A percentile compares a stretch with the other conserved stretches of the same genome.
Evolutionary conservation across 1,139 yeast species (phyloP).

Genomic region (Suhomyces bribrorum): DNA sequence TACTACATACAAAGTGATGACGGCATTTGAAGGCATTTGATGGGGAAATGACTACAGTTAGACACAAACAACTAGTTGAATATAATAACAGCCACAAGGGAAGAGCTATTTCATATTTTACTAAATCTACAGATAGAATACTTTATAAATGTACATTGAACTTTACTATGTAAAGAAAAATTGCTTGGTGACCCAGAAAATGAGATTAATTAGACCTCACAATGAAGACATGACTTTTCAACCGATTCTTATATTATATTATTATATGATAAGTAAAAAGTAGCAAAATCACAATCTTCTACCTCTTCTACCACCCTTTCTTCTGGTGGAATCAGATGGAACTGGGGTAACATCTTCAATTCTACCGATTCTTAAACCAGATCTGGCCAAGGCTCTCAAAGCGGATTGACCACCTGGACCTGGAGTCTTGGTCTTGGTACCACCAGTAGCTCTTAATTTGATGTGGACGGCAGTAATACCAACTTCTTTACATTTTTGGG

Average conservation of each 20-base stretch:
- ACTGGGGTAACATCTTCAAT: slow-evolving; percentile 99
- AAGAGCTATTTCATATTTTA: no score
- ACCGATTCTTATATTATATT: slow-evolving; percentile 15
- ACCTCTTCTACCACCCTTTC: slow-evolving; percentile 99
- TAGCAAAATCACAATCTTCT: slow-evolving; percentile 81
- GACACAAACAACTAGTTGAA: no score
- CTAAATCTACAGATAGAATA: slow-evolving; percentile 1
- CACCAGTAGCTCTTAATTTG: slow-evolving; percentile 99
- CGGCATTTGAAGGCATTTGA: no score
- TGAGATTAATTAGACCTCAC: slow-evolving; percentile 5
- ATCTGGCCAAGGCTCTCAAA: slow-evolving; percentile 99
- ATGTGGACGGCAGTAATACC: slow-evolving; percentile 99
- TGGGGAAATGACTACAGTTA: no score
- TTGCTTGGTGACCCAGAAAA: slow-evolving; percentile 6
- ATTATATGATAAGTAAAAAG: slow-evolving; percentile 7
- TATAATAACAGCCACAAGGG: no score
- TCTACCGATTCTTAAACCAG: slow-evolving; percentile 99
- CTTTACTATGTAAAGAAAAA: slow-evolving; percentile 12
- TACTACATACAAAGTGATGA: no score
- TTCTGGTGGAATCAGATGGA: slow-evolving; percentile 99
- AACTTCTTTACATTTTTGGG: slow-evolving; percentile 98
- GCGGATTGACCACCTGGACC: slow-evolving; percentile 99
- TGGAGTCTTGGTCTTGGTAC: slow-evolving; percentile 99
- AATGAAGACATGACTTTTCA: slow-evolving; percentile 11
- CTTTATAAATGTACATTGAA: slow-evolving; percentile 15